Base-by-base conservation (phyloP, 75 land plant genomes). In the Isoetes taiwanensis region DNA sequence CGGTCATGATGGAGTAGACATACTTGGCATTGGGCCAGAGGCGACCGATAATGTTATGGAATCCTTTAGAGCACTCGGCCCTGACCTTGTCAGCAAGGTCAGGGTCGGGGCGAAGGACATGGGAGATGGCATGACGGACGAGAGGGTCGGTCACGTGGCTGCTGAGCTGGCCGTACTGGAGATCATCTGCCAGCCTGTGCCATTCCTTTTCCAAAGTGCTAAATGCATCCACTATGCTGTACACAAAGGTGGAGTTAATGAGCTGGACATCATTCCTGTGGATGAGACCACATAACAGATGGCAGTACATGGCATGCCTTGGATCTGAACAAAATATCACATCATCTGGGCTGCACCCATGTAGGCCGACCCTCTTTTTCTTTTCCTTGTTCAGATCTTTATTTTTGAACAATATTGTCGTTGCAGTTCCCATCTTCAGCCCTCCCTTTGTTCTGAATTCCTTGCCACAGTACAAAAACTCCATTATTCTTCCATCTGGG, bases 1-100 rank as follows among this genome's bases (percentile, higher is more conserved):
- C 91, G 2, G 91, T 86, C 74, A 86, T 66, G 52, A 86, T 79
- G 24, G 80, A 82, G 50, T 53, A 69, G 2, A 86, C 58, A 58
- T 79, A 82, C 70, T 77, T 79, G 10, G 74, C 72, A 55, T 77
- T 78, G 37, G 83, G 85, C 67, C 81, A 86, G 30, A 86, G 80
- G 56, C 61, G 41, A 0, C 69, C 80, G 23, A 86, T 70, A 35
- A 79, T 52, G 28, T 83, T 80, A 42, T 80, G 74, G 82, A 85
- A 86, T 24, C 56, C 70, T 26, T 10, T 3, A 0, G 28, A 2
- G 48, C 82, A 82, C 40, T 71, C 73, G 14, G 37, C 33, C 5
- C 43, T 32, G 28, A 85, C 76, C 23, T 39, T 0, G 37, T 73
- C 73, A 19, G 90, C 86, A 42, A 82, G 43, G 27, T 67, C 73